phyloP scores from a whole-genome alignment of 176 grass and related monocot species.

The Otatea glauca region DNA sequence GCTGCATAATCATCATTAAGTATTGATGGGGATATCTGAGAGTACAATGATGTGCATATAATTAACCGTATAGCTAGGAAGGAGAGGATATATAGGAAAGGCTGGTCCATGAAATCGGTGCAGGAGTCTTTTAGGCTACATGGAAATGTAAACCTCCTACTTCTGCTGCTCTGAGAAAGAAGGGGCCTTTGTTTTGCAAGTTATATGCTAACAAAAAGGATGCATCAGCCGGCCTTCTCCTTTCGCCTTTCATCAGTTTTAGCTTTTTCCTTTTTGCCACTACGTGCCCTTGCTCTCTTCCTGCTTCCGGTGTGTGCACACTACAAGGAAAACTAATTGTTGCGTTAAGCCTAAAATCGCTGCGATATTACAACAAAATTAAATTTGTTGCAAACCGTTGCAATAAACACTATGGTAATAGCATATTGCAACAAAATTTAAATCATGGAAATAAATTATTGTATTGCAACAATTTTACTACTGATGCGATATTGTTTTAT shows the following conservation, averaged over 20 bases:
- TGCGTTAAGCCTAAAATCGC: too few relatives aligned
- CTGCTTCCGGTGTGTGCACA: neutral
- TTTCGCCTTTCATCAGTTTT: conserved; percentile 39
- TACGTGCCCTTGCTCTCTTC: neutral
- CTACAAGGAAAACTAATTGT: too few relatives aligned
- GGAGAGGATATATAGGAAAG: neutral
- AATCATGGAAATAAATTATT: too few relatives aligned
- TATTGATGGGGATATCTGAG: neutral
- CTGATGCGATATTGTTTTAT: too few relatives aligned
- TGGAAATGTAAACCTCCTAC: conserved; percentile 44
- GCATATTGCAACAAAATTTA: too few relatives aligned
- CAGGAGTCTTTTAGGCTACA: conserved; percentile 36
- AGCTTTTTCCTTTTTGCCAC: conserved; percentile 25
- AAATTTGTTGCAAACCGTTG: too few relatives aligned
- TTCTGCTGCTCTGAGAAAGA: conserved; percentile 7
- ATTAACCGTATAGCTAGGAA: too few relatives aligned
- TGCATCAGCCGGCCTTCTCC: conserved; percentile 26
- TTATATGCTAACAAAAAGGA: conserved; percentile 40
- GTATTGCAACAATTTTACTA: too few relatives aligned
- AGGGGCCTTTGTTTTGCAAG: conserved; percentile 22
- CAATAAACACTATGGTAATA: too few relatives aligned
- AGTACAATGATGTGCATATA: neutral
- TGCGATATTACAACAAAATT: too few relatives aligned
- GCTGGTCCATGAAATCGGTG: conserved; percentile 15
- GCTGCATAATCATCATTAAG: neutral